Conservation (phyloP, 2,329 filamentous ascomycete genomes). For the Magnaporthiopsis poae region DNA sequence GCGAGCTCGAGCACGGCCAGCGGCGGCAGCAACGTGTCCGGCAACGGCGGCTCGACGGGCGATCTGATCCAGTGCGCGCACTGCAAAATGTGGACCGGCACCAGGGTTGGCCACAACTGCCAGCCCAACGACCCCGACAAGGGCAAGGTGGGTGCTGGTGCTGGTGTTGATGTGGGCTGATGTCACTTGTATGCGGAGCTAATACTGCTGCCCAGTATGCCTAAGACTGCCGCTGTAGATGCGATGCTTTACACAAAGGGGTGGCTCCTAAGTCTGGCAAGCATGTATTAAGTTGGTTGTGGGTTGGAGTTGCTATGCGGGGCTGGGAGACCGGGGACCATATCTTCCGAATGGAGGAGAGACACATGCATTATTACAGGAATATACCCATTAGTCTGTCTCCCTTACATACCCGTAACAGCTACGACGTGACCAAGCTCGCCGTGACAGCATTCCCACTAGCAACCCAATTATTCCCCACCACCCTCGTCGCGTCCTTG, state of each 20-base stretch:
- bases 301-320: background rate
- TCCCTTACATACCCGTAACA: no score
- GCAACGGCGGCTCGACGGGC: background rate
- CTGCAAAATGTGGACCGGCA: background rate
- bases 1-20: background rate
- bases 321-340: no score
- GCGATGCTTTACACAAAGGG: background rate
- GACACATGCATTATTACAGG: background rate
- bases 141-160: background rate
- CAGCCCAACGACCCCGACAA: slow-evolving; percentile 2
- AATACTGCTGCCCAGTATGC: background rate
- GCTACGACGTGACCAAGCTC: background rate
- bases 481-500: background rate
- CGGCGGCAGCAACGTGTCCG: background rate
- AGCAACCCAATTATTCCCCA: background rate
- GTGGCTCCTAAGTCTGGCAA: no score
- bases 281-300: no score
- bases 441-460: background rate
- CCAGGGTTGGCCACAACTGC: background rate
- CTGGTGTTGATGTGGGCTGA: no score
- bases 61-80: background rate
- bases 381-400: background rate
- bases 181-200: background rate
- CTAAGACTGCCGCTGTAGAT: background rate
- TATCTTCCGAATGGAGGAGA: background rate